Evolutionary conservation across 495 filamentous ascomycete species (phyloP).

Genomic region (Penicillium angulare): DNA sequence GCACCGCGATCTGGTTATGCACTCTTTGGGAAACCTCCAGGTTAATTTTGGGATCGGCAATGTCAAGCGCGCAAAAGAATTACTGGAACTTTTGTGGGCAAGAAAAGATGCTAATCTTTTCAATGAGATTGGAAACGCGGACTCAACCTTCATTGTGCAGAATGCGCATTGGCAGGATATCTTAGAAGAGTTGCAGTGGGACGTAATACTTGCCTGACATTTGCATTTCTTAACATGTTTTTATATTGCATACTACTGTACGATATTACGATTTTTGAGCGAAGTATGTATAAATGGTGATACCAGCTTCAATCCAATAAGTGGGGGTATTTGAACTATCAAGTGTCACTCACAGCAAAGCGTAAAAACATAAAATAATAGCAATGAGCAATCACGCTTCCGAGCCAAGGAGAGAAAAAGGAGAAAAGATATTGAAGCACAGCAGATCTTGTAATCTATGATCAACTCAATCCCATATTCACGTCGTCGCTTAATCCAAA

Average conservation of each 20-base stretch:
- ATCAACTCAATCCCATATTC: slow-evolving; percentile 54
- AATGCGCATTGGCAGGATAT: slow-evolving; percentile 42
- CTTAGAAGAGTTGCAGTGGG: slow-evolving; percentile 41
- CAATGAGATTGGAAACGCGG: not conserved
- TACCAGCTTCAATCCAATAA: not conserved
- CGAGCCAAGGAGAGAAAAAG: not conserved
- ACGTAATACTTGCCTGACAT: slow-evolving; percentile 37
- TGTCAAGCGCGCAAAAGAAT: slow-evolving; percentile 40
- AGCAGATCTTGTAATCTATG: not conserved
- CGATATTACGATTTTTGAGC: not conserved
- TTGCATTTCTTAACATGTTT: not conserved
- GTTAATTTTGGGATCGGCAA: slow-evolving; percentile 45
- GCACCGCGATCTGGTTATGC: slow-evolving; percentile 29
- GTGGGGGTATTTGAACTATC: not conserved
- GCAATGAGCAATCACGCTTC: not conserved
- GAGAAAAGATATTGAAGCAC: not conserved
- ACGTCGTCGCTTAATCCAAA: slow-evolving; percentile 52
- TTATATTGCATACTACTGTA: not conserved
- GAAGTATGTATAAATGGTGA: not conserved
- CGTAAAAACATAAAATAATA: not conserved
- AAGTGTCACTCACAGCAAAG: not conserved
- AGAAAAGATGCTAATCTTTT: slow-evolving; percentile 16
- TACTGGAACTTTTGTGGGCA: slow-evolving; percentile 36
- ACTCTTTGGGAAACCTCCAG: slow-evolving; percentile 32
- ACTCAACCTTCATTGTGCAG: not conserved